Evolutionary conservation across 2,329 filamentous ascomycete species (phyloP).

Genomic region (Mariannaea sp.): DNA sequence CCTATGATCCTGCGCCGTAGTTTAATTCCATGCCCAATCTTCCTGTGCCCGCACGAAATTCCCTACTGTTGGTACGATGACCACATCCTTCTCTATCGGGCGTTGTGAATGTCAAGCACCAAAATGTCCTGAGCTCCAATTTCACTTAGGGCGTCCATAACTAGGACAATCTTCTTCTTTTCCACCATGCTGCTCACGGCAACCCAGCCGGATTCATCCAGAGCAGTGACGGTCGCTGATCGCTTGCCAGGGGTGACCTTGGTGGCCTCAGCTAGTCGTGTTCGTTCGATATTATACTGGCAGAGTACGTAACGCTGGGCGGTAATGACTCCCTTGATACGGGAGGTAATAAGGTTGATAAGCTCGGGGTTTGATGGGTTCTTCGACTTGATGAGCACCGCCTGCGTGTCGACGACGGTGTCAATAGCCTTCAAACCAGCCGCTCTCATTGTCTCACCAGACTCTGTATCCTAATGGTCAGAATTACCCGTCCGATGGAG

Average conservation of each 20-base stretch:
- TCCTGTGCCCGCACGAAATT: constrained; percentile 17
- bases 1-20: constrained; percentile 22
- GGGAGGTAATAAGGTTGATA: constrained; percentile 80
- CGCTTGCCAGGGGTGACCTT: constrained; percentile 91
- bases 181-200: constrained; percentile 94
- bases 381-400: constrained; percentile 90
- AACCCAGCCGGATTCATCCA: constrained; percentile 91
- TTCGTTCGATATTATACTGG: constrained; percentile 89
- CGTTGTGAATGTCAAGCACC: constrained; percentile 85
- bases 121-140: constrained; percentile 84
- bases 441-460: constrained; percentile 96
- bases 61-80: neutral
- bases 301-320: constrained; percentile 94
- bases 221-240: constrained; percentile 85
- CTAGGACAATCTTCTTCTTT: constrained; percentile 80
- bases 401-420: constrained; percentile 85
- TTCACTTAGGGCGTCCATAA: constrained; percentile 82
- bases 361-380: constrained; percentile 78
- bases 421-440: constrained; percentile 93
- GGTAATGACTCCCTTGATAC: constrained; percentile 92
- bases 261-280: constrained; percentile 67
- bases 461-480: constrained; percentile 63
- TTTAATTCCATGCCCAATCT: constrained; percentile 22
- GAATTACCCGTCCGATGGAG: neutral
- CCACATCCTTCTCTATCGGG: constrained; percentile 48